phyloP scores from a whole-genome alignment of 371 early-diverging fungal species.

The Lichtheimia corymbifera region DNA sequence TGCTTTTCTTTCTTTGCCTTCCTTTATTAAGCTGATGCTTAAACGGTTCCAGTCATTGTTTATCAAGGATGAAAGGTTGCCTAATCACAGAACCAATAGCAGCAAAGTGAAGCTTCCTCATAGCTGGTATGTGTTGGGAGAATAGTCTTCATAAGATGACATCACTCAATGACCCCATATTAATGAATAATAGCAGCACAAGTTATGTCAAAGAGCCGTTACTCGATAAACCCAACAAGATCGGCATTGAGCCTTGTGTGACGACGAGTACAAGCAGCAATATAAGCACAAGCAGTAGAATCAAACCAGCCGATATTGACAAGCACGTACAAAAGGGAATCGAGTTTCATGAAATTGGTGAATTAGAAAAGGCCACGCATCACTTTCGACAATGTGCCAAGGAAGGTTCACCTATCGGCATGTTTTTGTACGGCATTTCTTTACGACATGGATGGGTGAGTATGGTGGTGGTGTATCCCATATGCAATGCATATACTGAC shows the following conservation, averaged over 20 bases:
- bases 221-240: background rate
- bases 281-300: slow-evolving; percentile 5
- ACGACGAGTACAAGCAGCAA: background rate
- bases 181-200: no score
- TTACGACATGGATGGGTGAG: slow-evolving; percentile 81
- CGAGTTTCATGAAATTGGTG: slow-evolving; percentile 69
- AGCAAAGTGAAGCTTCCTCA: no score
- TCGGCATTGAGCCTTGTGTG: background rate
- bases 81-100: no score
- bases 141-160: no score
- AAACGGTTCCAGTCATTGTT: slow-evolving; percentile 9
- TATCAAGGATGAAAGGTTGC: background rate
- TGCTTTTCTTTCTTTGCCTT: no score
- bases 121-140: no score
- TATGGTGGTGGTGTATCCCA: background rate
- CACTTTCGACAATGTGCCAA: slow-evolving; percentile 74
- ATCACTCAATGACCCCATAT: no score
- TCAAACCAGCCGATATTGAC: slow-evolving; percentile 19
- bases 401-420: slow-evolving; percentile 66
- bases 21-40: background rate
- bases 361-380: slow-evolving; percentile 71
- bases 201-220: no score
- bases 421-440: slow-evolving; percentile 82
- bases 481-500: background rate
- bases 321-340: slow-evolving; percentile 55